Percentiles rank a stretch among this genome's conserved stretches.
These are phyloP conservation scores for Penicillium brasilianum DNA, from an alignment of 2,329 filamentous ascomycete species.

Conservation along the genomic window DNA sequence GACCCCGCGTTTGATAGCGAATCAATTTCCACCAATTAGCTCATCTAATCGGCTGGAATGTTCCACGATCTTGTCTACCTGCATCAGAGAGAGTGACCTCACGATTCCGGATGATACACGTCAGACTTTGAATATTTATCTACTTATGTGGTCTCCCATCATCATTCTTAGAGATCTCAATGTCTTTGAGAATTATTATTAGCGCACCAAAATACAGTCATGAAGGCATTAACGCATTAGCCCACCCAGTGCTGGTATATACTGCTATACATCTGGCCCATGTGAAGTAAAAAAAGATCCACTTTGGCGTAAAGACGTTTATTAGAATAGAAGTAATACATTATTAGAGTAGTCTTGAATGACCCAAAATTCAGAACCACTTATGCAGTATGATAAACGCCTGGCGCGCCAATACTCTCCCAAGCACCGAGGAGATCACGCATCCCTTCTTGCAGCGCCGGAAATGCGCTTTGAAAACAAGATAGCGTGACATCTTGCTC, in stretches of 20 bases:
- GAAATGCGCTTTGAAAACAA: background rate
- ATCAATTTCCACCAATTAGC: background rate
- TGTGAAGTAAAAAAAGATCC: background rate
- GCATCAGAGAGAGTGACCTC: background rate
- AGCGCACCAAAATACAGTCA: background rate
- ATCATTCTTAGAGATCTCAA: no score
- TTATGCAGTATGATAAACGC: background rate
- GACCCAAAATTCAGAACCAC: background rate
- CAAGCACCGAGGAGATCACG: background rate
- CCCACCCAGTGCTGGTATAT: background rate
- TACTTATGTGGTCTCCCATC: background rate
- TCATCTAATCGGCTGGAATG: background rate
- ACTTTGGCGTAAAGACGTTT: background rate
- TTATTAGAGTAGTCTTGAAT: background rate
- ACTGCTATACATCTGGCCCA: background rate
- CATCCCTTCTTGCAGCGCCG: background rate
- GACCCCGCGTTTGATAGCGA: background rate
- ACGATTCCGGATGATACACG: background rate
- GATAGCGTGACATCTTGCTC: conserved; percentile 3
- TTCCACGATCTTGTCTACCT: background rate
- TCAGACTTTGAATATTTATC: background rate
- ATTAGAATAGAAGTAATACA: background rate
- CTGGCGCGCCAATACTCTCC: background rate
- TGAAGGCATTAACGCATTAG: no score
- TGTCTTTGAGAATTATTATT: background rate